Base-by-base conservation (phyloP, 345 rosid genomes). In the Xanthoceras sorbifolium region DNA sequence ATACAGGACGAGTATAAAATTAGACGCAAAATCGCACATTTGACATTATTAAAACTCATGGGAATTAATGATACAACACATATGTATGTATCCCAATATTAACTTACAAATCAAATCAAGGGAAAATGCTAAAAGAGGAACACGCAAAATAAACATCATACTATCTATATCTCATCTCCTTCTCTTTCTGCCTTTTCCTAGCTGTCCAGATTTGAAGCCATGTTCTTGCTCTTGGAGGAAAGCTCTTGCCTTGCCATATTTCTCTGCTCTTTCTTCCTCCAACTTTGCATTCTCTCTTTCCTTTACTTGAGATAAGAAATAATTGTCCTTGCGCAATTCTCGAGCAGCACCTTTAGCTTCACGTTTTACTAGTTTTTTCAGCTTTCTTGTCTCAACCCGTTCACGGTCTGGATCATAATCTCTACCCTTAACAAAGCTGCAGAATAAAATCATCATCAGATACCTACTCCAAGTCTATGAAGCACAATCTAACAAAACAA, bases 191-290 rank as follows among this genome's bases (percentile, higher is more conserved):
- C 98, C 94, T 82, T 90, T 89, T 28, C 98, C 97, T 52, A 93
- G 81, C 69, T 91, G 98, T 59, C 97, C 99, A 55, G 98, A 92
- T 82, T 90, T 96, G 80, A 81, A 87, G 66, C 92, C 98, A 82
- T 88, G 89, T 75, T 92, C 94, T 79, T 96, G 97, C 57, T 96
- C 99, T 85, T 96, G 98, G 66, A 96, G 93, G 80, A 92, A 93
- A 69, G 98, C 97, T 62, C 76, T 79, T 20, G 88, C 87, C 81
- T 82, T 82, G n/a, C 97, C 97, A 36, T 87, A 88, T 52, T 85
- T 89, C 84, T 91, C 98, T 7, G 85, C 79, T 68, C 86, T 91
- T 84, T 93, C 99, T 81, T 85, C 83, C 59, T 86, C 89, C 8
- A 38, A 22, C 57, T 11, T 42, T 25, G 85, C 85, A 81, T 81